Conservation (phyloP, 1,139 yeast species). For the Saccharomyces uvarum region DNA sequence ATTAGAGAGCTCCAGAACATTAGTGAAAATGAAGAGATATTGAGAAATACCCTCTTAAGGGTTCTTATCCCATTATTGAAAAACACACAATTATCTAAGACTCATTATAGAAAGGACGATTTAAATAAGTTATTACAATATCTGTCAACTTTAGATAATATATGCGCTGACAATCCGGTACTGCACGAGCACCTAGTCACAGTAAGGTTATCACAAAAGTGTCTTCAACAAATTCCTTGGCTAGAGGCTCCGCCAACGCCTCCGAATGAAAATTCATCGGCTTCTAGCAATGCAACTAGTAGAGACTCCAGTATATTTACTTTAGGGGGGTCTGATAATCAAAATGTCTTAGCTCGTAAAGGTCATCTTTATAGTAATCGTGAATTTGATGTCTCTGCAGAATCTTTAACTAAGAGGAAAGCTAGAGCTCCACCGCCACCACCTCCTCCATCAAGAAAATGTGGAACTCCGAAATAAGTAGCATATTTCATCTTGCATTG, state of each 20-base stretch:
- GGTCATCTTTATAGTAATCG: slow-evolving; percentile 10
- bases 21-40: slow-evolving; percentile 50
- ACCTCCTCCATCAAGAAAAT: slow-evolving; percentile 8
- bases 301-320: slow-evolving; percentile 15
- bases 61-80: slow-evolving; percentile 65
- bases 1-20: slow-evolving; percentile 71
- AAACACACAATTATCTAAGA: slow-evolving; percentile 53
- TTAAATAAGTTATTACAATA: slow-evolving; percentile 45
- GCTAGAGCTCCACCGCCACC: slow-evolving; percentile 7
- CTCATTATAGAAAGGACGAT: slow-evolving; percentile 53
- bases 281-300: slow-evolving; percentile 11
- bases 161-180: slow-evolving; percentile 25
- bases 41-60: slow-evolving; percentile 68
- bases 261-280: slow-evolving; percentile 6
- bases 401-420: slow-evolving; percentile 26
- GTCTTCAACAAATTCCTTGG: slow-evolving; percentile 51
- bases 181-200: slow-evolving; percentile 38
- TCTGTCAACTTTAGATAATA: slow-evolving; percentile 34
- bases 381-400: slow-evolving; percentile 26
- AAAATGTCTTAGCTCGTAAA: background rate
- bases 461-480: slow-evolving; percentile 1
- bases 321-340: background rate
- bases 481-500: background rate
- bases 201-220: slow-evolving; percentile 52
- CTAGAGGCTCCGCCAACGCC: slow-evolving; percentile 29